Evolutionary conservation across 768 basidiomycete species (phyloP).

Genomic region (Tubosaeta brunneosetosa): DNA sequence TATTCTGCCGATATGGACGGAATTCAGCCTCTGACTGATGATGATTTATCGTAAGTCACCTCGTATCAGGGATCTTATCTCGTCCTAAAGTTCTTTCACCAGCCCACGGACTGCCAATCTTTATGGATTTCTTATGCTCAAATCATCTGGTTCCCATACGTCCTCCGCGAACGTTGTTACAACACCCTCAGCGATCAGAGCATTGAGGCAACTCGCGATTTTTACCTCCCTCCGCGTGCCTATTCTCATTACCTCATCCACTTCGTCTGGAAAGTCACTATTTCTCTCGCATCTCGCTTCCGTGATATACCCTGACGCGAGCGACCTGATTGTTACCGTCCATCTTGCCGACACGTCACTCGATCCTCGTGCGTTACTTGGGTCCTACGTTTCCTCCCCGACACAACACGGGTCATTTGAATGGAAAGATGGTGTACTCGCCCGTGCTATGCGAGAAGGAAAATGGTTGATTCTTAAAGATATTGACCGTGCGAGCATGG

Average conservation of each 20-base stretch:
- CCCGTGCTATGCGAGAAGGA: conserved; percentile 85
- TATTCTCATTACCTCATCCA: conserved; percentile 75
- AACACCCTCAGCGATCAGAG: conserved; percentile 55
- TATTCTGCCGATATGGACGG: conserved; percentile 38
- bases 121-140: conserved; percentile 63
- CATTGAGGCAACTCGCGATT: conserved; percentile 60
- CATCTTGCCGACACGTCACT: conserved; percentile 94
- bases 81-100: conserved; percentile 11
- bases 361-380: conserved; percentile 88
- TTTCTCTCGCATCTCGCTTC: conserved; percentile 73
- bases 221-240: conserved; percentile 68
- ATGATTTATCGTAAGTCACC: conserved; percentile 51
- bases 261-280: conserved; percentile 86
- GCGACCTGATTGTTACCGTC: conserved; percentile 74
- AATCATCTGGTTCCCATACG: conserved; percentile 32
- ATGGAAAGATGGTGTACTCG: conserved; percentile 93
- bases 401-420: conserved; percentile 84
- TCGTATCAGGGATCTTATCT: neutral
- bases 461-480: conserved; percentile 93
- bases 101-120: conserved; percentile 60
- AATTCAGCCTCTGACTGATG: conserved; percentile 34
- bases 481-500: conserved; percentile 83
- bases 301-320: conserved; percentile 51
- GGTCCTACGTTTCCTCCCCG: conserved; percentile 87
- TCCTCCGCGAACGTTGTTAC: conserved; percentile 45